Percentiles rank a stretch among this genome's conserved stretches.
Conservation (phyloP, 2,329 filamentous ascomycete species). For the Emergomyces pasteurianus region DNA sequence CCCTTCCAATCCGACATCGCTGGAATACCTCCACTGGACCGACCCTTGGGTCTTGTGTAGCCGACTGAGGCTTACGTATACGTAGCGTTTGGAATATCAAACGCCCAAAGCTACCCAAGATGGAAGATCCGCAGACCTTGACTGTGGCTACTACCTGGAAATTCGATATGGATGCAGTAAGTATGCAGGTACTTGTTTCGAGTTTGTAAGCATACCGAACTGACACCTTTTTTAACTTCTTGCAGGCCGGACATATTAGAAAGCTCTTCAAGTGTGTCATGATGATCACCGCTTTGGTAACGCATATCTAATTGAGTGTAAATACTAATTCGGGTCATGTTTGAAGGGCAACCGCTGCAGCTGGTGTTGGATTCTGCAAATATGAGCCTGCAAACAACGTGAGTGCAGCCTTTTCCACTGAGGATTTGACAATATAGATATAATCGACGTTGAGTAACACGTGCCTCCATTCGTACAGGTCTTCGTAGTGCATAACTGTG, state of each 20-base stretch:
- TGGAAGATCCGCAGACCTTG: slow-evolving; percentile 12
- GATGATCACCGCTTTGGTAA: not conserved
- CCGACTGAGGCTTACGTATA: not conserved
- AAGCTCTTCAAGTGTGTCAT: slow-evolving; percentile 14
- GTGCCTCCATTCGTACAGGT: slow-evolving; percentile 10
- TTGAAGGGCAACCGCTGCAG: not conserved
- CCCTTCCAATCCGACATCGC: not conserved
- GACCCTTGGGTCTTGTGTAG: too few relatives aligned
- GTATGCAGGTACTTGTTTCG: slow-evolving; percentile 1
- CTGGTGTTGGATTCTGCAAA: slow-evolving; percentile 11
- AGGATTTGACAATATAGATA: not conserved
- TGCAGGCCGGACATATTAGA: slow-evolving; percentile 17
- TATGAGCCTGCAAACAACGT: slow-evolving; percentile 17
- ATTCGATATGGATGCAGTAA: slow-evolving; percentile 22
- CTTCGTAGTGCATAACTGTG: slow-evolving; percentile 16
- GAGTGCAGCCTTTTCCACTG: slow-evolving; percentile 2
- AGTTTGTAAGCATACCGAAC: not conserved
- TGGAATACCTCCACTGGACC: not conserved
- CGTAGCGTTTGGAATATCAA: not conserved
- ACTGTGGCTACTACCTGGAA: slow-evolving; percentile 23
- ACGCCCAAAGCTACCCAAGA: not conserved
- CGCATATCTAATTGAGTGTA: not conserved
- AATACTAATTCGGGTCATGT: not conserved
- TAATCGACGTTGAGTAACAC: not conserved
- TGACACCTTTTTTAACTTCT: slow-evolving; percentile 2